Conservation (phyloP, 1,284 basidiomycete genomes). For the Marasmius fiardii region DNA sequence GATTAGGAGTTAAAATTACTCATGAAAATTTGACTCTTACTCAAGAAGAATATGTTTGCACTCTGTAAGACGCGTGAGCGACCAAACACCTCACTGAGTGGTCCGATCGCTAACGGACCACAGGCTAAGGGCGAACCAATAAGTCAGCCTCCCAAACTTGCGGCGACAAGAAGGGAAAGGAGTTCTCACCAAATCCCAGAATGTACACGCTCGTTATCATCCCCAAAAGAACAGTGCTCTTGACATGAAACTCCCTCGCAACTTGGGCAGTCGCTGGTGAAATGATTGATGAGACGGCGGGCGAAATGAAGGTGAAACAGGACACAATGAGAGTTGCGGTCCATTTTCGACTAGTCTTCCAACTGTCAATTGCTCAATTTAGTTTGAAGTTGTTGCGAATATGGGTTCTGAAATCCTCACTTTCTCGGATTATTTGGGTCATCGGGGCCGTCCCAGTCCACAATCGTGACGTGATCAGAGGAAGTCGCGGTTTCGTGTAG, state of each 20-base stretch:
- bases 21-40: slow-evolving; percentile 1
- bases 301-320: slow-evolving; percentile 13
- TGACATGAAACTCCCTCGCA: slow-evolving; percentile 10
- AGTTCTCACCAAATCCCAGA: slow-evolving; percentile 11
- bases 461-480: slow-evolving; percentile 24
- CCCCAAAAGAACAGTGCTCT: slow-evolving; percentile 3
- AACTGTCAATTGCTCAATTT: slow-evolving; percentile 2
- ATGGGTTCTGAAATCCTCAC: slow-evolving; percentile 21
- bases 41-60: slow-evolving; percentile 39
- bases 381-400: not conserved
- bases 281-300: slow-evolving; percentile 13
- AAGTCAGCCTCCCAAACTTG: not conserved
- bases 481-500: no score
- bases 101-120: slow-evolving; percentile 46
- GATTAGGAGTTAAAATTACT: no score
- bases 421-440: slow-evolving; percentile 64
- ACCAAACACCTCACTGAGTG: slow-evolving; percentile 46
- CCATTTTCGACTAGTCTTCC: slow-evolving; percentile 13
- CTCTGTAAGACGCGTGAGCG: slow-evolving; percentile 32
- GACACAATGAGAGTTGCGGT: slow-evolving; percentile 13
- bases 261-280: slow-evolving; percentile 11
- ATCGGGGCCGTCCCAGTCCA: slow-evolving; percentile 57
- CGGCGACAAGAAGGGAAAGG: not conserved
- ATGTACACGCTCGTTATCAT: slow-evolving; percentile 14
- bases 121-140: slow-evolving; percentile 17